phyloP scores from a whole-genome alignment of 1,139 yeast genomes.

The Dujonia santamariae region DNA sequence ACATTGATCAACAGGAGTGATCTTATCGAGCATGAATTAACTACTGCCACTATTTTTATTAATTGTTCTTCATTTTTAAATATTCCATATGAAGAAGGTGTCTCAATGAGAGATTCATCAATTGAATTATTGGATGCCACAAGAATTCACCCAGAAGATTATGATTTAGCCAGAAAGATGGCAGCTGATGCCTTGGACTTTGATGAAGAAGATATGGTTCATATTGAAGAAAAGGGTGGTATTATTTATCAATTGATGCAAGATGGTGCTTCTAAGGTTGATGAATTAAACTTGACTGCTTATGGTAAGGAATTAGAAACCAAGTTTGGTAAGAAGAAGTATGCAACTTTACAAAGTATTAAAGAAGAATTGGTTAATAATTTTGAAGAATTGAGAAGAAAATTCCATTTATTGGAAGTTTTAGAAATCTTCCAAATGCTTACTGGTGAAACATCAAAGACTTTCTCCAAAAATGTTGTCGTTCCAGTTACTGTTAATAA shows the following conservation, averaged over 20 bases:
- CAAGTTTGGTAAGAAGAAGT: constrained; percentile 72
- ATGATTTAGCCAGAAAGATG: constrained; percentile 92
- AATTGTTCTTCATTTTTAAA: constrained; percentile 90
- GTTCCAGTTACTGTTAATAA: constrained; percentile 72
- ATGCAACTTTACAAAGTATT: constrained; percentile 82
- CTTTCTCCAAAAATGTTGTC: constrained; percentile 68
- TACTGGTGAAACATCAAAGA: constrained; percentile 78
- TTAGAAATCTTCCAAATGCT: constrained; percentile 82
- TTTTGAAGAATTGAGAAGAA: constrained; percentile 78
- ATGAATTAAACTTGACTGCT: constrained; percentile 84
- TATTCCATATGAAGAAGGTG: constrained; percentile 65
- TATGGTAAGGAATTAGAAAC: constrained; percentile 90
- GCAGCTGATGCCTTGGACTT: constrained; percentile 97
- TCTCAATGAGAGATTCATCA: constrained; percentile 48
- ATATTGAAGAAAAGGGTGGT: constrained; percentile 74
- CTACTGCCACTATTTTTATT: constrained; percentile 78
- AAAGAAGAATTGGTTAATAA: constrained; percentile 85
- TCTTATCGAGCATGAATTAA: constrained; percentile 74
- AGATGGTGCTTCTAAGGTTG: constrained; percentile 82
- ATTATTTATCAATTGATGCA: constrained; percentile 77
- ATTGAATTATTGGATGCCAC: constrained; percentile 90
- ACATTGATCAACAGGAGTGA: constrained; percentile 69
- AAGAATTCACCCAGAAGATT: constrained; percentile 96
- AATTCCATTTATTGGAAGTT: constrained; percentile 63
- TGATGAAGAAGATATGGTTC: constrained; percentile 91